These are phyloP conservation scores for Nitzschia sp. DNA, from an alignment of 108 stramenopile species.

Conservation along the genomic window DNA sequence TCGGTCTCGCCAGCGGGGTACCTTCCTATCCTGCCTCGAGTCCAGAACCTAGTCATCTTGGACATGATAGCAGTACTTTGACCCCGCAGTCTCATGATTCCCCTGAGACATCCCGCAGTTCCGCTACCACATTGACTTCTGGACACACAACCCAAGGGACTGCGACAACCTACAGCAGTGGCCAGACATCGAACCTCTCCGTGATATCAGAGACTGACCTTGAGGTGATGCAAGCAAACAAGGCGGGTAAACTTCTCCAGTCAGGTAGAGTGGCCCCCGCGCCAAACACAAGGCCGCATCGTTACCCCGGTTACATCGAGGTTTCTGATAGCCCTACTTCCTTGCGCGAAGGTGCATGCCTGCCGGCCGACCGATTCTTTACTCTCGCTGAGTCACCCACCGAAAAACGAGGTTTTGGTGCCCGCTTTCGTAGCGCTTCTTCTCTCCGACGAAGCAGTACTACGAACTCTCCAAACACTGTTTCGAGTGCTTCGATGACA, in stretches of 20 bases:
- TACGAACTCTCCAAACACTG: conserved; percentile 23
- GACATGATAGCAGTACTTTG: neutral
- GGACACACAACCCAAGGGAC: conserved; percentile 37
- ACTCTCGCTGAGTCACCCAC: conserved; percentile 9
- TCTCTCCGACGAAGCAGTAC: conserved; percentile 10
- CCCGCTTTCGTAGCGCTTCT: conserved; percentile 8
- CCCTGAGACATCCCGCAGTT: conserved; percentile 31
- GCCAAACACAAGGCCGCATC: neutral
- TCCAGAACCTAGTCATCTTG: conserved; percentile 15
- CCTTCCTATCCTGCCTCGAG: neutral
- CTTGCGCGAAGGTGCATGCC: conserved; percentile 39
- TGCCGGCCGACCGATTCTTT: conserved; percentile 40
- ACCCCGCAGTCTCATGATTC: conserved; percentile 27
- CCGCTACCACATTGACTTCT: conserved; percentile 28
- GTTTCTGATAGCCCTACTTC: conserved; percentile 11
- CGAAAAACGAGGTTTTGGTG: conserved; percentile 2
- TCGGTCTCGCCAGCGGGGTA: neutral
- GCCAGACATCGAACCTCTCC: conserved; percentile 18
- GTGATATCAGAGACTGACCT: conserved; percentile 43
- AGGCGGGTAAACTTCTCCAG: conserved; percentile 19
- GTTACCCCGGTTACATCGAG: conserved; percentile 25
- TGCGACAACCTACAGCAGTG: conserved; percentile 25
- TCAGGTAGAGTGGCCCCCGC: neutral
- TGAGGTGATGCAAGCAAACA: conserved; percentile 40
- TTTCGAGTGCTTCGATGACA: conserved; percentile 31